A percentile compares a stretch with the other conserved stretches of the same genome.
Conservation (phyloP, 495 filamentous ascomycete genomes). For the Arthonia radiata region DNA sequence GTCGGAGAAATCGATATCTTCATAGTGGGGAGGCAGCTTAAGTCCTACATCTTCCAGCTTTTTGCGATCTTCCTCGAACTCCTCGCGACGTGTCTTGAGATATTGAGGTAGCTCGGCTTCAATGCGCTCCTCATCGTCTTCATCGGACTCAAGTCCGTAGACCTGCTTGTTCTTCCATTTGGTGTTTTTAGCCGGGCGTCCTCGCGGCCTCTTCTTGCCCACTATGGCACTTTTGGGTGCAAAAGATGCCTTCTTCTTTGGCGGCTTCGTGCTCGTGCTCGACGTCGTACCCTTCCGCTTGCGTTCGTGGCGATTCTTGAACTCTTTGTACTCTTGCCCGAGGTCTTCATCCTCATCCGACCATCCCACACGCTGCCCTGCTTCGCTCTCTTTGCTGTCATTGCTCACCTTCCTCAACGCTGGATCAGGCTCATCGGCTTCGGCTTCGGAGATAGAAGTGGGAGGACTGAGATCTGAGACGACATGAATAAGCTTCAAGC, state of each 20-base stretch:
- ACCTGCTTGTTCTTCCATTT: background rate
- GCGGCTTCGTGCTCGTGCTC: constrained; percentile 22
- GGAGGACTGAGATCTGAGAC: too few species aligned
- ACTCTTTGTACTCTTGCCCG: constrained; percentile 28
- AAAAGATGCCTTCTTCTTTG: constrained; percentile 11
- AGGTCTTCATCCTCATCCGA: constrained; percentile 18
- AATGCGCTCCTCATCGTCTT: constrained; percentile 25
- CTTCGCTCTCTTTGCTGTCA: background rate
- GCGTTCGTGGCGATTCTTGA: constrained; percentile 30
- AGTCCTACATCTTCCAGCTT: constrained; percentile 40
- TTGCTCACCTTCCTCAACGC: too few species aligned
- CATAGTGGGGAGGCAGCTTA: constrained; percentile 54
- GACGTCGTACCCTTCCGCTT: constrained; percentile 28
- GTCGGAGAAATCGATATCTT: constrained; percentile 68
- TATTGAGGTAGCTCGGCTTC: constrained; percentile 33
- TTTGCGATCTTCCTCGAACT: constrained; percentile 28
- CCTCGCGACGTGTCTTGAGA: constrained; percentile 23
- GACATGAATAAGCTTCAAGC: too few species aligned
- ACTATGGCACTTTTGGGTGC: constrained; percentile 13
- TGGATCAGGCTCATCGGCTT: too few species aligned
- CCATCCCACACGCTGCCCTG: constrained; percentile 4
- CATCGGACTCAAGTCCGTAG: constrained; percentile 6
- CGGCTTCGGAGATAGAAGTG: too few species aligned
- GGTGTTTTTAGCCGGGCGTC: constrained; percentile 1
- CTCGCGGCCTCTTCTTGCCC: constrained; percentile 6